Percentiles rank a stretch among this genome's conserved stretches.
phyloP scores from a whole-genome alignment of 192 early-diverging fungal genomes.

The Entomortierella chlamydospora region DNA sequence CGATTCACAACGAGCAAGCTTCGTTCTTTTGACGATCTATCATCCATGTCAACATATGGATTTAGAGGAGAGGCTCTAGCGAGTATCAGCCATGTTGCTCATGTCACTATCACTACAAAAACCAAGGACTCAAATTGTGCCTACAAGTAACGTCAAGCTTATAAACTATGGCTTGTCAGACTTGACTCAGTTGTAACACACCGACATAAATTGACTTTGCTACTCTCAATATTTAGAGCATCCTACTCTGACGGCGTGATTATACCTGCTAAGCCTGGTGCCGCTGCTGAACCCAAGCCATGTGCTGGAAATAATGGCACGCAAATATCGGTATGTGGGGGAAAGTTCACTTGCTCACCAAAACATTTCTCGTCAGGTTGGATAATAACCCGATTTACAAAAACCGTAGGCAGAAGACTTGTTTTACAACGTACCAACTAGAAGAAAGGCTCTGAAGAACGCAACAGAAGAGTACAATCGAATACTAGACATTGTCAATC shows the following conservation, averaged over 20 bases:
- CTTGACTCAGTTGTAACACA: too few species aligned
- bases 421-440: slow-evolving; percentile 93
- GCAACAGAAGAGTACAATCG: slow-evolving; percentile 89
- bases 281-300: slow-evolving; percentile 83
- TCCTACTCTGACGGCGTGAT: slow-evolving; percentile 90
- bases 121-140: slow-evolving; percentile 81
- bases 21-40: slow-evolving; percentile 85
- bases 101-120: slow-evolving; percentile 88
- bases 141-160: slow-evolving; percentile 61
- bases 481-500: slow-evolving; percentile 88
- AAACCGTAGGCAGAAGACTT: slow-evolving; percentile 84
- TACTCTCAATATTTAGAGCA: slow-evolving; percentile 61
- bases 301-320: slow-evolving; percentile 97
- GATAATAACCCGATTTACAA: not conserved
- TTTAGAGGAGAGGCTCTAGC: slow-evolving; percentile 98
- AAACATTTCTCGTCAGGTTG: too few species aligned
- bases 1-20: slow-evolving; percentile 97
- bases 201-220: too few species aligned
- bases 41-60: slow-evolving; percentile 89
- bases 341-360: too few species aligned
- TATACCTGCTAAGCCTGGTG: slow-evolving; percentile 79
- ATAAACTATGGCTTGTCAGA: too few species aligned
- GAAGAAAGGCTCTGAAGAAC: slow-evolving; percentile 88
- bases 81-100: slow-evolving; percentile 94
- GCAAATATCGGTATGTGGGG: slow-evolving; percentile 77